A percentile compares a stretch with the other conserved stretches of the same genome.
Evolutionary conservation across 2,329 filamentous ascomycete genomes (phyloP).

Genomic region (Botrytis paeoniae): DNA sequence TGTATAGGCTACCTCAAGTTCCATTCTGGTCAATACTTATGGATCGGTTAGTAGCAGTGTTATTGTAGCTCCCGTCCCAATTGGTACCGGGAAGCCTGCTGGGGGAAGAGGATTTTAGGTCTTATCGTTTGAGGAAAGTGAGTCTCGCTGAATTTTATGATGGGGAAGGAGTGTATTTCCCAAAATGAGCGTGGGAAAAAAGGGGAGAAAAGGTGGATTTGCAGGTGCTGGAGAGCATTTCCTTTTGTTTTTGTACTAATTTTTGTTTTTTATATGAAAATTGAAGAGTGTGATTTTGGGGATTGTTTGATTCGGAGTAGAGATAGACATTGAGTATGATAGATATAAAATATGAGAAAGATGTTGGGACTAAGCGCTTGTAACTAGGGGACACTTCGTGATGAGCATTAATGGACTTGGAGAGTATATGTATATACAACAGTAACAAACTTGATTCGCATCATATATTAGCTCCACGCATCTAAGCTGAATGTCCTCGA

Average conservation of each 20-base stretch:
- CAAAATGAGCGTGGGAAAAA: background rate
- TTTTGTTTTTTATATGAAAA: background rate
- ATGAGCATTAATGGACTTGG: background rate
- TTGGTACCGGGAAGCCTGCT: background rate
- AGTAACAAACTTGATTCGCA: background rate
- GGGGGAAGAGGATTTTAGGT: background rate
- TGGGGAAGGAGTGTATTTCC: too few species aligned
- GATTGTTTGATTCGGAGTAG: background rate
- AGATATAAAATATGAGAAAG: background rate
- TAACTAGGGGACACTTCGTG: background rate
- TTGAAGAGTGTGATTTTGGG: background rate
- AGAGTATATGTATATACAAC: background rate
- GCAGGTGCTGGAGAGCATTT: background rate
- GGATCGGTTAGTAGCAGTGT: background rate
- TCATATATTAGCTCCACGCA: background rate
- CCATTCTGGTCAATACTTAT: background rate
- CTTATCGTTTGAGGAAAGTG: background rate
- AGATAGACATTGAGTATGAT: background rate
- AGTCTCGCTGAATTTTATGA: too few species aligned
- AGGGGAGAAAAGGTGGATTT: too few species aligned
- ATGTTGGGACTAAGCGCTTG: background rate
- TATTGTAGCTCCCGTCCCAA: background rate
- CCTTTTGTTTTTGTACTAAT: background rate
- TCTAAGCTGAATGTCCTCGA: fast-evolving
- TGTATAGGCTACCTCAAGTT: background rate